Evolutionary conservation across 495 filamentous ascomycete genomes (phyloP), one percentile per base, ranked within the genome.

Genomic region (Recurvomyces mirabilis): DNA sequence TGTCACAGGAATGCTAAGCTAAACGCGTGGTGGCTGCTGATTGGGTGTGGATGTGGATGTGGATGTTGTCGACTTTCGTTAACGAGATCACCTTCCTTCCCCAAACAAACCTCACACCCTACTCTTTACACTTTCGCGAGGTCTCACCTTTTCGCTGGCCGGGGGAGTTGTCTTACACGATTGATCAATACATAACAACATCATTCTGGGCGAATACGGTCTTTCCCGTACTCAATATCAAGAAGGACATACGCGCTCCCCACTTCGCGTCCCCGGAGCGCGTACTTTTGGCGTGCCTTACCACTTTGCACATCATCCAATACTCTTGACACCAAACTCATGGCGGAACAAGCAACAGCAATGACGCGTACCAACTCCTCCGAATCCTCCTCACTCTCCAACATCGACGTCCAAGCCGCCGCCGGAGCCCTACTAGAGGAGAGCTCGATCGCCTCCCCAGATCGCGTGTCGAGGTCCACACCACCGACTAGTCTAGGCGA

Each of bases 401-500:
- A 53, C 38, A 49, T 53, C 34, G 19, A 38, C 21, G 40, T 53
- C 22, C 25, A 23, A 13, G 17, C 25, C 23, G 34, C 29, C 20
- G n/a, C n/a, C n/a, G n/a, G n/a, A n/a, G 31, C 24, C 33, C 14
- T 13, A 13, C 21, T 25, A 23, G 38, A 40, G 20, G 11, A 23
- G 20, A 28, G 38, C 17, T 15, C 10, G 12, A 13, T 15, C 7
- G 21, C 12, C 38, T 19, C 12, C 20, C 18, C 34, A 38, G 34
- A 22, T 18, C 34, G 14, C 34, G 23, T 14, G 20, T 25, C 10
- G 20, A 14, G 28, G 23, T 2, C 58, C 5, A 63, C 60, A 17
- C 60, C 60, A n/a, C 51, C 55, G 1, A 63, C 60, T 33, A 63
- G 60, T 40, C 43, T 49, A 25, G 43, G 38, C 17, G 60, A 63